A percentile compares a stretch with the other conserved stretches of the same genome.
phyloP scores from a whole-genome alignment of 2,329 filamentous ascomycete species.

The Myriosclerotinia curreyana region DNA sequence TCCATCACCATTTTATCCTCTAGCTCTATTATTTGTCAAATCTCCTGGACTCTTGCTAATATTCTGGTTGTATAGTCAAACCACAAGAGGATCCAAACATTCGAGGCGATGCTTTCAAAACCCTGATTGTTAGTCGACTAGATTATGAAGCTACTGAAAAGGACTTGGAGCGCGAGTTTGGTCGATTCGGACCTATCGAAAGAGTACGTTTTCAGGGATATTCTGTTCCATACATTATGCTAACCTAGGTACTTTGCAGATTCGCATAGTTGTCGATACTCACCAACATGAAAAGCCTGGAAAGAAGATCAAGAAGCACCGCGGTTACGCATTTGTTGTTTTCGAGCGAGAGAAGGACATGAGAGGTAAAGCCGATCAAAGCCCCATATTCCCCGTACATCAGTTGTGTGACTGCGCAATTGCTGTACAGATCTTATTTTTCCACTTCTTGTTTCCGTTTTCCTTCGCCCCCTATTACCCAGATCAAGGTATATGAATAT shows the following conservation, averaged over 20 bases:
- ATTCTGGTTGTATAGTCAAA: constrained; percentile 57
- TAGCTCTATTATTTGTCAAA: background rate
- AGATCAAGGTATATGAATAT: constrained; percentile 46
- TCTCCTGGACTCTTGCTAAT: constrained; percentile 26
- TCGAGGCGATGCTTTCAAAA: constrained; percentile 91
- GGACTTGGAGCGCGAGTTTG: constrained; percentile 91
- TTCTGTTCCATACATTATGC: constrained; percentile 8
- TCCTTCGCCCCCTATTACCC: constrained; percentile 32
- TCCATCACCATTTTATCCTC: constrained; percentile 30
- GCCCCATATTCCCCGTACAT: constrained; percentile 39
- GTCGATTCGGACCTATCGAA: constrained; percentile 90
- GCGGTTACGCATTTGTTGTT: constrained; percentile 94
- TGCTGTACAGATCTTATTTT: constrained; percentile 47
- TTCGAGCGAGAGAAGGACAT: constrained; percentile 98
- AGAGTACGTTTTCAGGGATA: constrained; percentile 55
- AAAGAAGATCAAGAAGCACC: constrained; percentile 77
- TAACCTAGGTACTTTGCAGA: constrained; percentile 49
- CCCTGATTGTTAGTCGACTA: constrained; percentile 84
- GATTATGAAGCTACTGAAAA: constrained; percentile 86
- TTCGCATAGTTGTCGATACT: constrained; percentile 80
- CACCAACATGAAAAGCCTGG: constrained; percentile 65
- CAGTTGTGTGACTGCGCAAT: constrained; percentile 28
- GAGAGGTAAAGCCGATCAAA: constrained; percentile 76
- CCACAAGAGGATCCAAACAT: constrained; percentile 83
- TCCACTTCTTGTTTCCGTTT: constrained; percentile 42